Base-by-base conservation (phyloP, 352 stramenopile genomes). In the Peronosclerospora sorghi region DNA sequence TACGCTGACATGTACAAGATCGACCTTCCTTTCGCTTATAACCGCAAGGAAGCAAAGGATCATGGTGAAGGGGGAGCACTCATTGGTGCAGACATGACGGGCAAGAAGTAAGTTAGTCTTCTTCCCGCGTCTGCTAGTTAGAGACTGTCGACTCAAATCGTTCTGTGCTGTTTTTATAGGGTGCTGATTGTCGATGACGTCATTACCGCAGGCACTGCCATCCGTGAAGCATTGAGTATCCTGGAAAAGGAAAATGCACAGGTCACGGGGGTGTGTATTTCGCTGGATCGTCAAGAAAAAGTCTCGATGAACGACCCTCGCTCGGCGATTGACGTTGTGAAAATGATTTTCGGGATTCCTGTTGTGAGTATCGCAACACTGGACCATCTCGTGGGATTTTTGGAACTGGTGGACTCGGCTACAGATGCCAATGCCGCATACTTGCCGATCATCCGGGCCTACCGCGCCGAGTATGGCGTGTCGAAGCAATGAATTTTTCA, bases 21-120 rank as follows among this genome's bases (percentile, higher is more conserved):
- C 13, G 86, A 98, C 62, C 53, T 97, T 17, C 89, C 92, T 7
- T 98, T 98, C 62, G 83, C 93, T 1, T 99, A 98, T 74, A 98
- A 99, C 70, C 93, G 96, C 43, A 99, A 99, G 68, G 96, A 99
- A 70, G 86, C 87, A 7, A 99, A 99, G 72, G 95, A 99, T 62
- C 96, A 99, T 67, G 96, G 96, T 32, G 96, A 99, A 66, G 95
- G 95, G 23, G 96, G 96, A 17, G 79, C 86, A 26, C 78, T 99
- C 17, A 95, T 99, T 0, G 96, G 96, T 32, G 88, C 92, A 15
- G 76, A 89, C 37, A 93, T 99, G 71, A 80, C 85, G 13, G 82
- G 79, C 39, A 98, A 98, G 69, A 82, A 87, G 76, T 88, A 56
- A 34, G 65, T 66, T 5, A 10, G 6, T 10, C 1, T 43, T 9